These are phyloP conservation scores for Plasmodium gonderi DNA, from an alignment of 169 alveolate species.

Conservation along the genomic window DNA sequence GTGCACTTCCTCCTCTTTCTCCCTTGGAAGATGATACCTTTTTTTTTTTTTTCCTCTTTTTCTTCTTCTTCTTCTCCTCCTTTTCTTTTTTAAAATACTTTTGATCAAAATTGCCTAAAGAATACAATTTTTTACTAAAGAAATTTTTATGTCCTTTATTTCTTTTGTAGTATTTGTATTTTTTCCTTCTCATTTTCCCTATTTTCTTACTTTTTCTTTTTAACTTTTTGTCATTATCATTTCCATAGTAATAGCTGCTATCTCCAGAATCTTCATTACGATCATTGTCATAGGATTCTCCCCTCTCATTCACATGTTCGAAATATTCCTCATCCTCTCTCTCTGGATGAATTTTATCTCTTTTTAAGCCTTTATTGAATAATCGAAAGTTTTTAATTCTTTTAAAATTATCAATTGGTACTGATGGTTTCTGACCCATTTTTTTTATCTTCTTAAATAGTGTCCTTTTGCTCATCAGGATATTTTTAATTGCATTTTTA, in stretches of 20 bases:
- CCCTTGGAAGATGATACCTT: neutral
- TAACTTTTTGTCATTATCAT: neutral
- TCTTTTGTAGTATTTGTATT: neutral
- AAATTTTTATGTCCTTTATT: neutral
- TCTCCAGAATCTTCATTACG: slow-evolving; percentile 13
- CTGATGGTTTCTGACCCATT: slow-evolving; percentile 1
- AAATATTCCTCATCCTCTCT: neutral
- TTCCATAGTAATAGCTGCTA: slow-evolving; percentile 19
- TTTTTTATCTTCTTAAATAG: slow-evolving; percentile 17
- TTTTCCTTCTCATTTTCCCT: neutral
- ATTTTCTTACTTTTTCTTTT: neutral
- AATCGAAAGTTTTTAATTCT: slow-evolving; percentile 27
- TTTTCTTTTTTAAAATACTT: slow-evolving; percentile 27
- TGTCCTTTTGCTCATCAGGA: slow-evolving; percentile 4
- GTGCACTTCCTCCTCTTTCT: neutral
- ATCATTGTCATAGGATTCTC: slow-evolving; percentile 12
- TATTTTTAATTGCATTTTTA: slow-evolving; percentile 17
- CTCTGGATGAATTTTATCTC: neutral
- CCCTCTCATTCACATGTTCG: slow-evolving; percentile 16
- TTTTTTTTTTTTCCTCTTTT: neutral
- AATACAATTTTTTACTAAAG: neutral
- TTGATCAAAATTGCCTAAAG: neutral
- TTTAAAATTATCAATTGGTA: neutral
- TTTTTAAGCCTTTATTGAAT: slow-evolving; percentile 8
- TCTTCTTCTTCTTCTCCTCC: neutral